Evolutionary conservation across 768 basidiomycete genomes (phyloP).

Genomic region (Agaricus blazei): DNA sequence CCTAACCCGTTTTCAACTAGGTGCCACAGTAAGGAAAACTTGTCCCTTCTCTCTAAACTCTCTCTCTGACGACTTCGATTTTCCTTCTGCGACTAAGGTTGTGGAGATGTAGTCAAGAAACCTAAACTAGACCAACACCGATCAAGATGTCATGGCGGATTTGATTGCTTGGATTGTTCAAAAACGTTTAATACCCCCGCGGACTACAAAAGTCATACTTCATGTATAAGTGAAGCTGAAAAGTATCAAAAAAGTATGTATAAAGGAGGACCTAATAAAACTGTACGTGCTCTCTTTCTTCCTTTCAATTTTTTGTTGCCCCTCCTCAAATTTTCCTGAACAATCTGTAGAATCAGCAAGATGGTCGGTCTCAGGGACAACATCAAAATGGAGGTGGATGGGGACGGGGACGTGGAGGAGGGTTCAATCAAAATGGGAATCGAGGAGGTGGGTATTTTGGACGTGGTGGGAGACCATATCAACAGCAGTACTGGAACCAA

Average conservation of each 20-base stretch:
- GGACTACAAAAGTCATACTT: constrained; percentile 78
- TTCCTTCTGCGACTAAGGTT: constrained; percentile 36
- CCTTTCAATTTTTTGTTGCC: background rate
- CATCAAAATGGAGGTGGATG: background rate
- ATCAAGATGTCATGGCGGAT: constrained; percentile 54
- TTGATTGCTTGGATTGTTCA: constrained; percentile 88
- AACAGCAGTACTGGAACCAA: constrained; percentile 19
- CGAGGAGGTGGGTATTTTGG: constrained; percentile 4
- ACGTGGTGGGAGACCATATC: background rate
- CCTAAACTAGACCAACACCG: constrained; percentile 86
- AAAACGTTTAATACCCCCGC: constrained; percentile 71
- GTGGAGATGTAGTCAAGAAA: constrained; percentile 87
- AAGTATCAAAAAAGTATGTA: constrained; percentile 89
- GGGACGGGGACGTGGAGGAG: background rate
- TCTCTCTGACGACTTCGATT: background rate
- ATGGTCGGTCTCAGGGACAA: background rate
- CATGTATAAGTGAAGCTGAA: constrained; percentile 87
- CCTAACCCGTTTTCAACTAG: constrained; percentile 26
- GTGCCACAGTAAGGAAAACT: constrained; percentile 56
- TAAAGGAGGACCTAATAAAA: constrained; percentile 68
- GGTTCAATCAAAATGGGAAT: background rate
- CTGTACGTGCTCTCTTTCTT: constrained; percentile 19
- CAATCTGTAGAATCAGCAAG: background rate
- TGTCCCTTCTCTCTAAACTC: background rate
- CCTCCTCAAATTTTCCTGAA: background rate